A percentile compares a stretch with the other conserved stretches of the same genome.
Evolutionary conservation across 1,139 yeast genomes (phyloP).

Genomic region (Yamadazyma aaseri): DNA sequence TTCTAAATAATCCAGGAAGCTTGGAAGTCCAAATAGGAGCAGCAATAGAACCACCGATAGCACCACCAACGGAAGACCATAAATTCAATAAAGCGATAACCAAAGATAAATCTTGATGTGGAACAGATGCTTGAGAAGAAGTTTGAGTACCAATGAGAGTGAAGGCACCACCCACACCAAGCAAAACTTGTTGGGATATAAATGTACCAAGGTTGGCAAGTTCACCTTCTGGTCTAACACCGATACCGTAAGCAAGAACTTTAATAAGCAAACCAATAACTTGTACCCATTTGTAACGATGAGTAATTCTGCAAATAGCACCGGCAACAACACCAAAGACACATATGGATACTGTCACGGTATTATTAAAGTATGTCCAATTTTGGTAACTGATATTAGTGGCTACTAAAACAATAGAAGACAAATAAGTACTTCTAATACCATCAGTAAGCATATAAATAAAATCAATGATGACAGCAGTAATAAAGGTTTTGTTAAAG

Average conservation of each 20-base stretch:
- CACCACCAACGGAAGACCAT: conserved; percentile 45
- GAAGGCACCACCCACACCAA: conserved; percentile 32
- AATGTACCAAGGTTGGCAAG: conserved; percentile 20
- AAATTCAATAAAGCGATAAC: conserved; percentile 44
- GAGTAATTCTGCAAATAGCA: conserved; percentile 23
- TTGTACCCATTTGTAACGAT: conserved; percentile 30
- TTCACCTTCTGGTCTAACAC: conserved; percentile 17
- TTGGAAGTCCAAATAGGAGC: conserved; percentile 50
- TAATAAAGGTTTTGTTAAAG: conserved; percentile 29
- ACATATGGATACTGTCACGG: conserved; percentile 30
- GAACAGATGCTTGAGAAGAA: conserved; percentile 35
- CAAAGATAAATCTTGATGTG: conserved; percentile 47
- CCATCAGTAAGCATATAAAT: conserved; percentile 18
- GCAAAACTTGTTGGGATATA: conserved; percentile 21
- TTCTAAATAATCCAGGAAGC: conserved; percentile 28
- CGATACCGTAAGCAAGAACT: conserved; percentile 27
- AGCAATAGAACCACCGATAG: conserved; percentile 44
- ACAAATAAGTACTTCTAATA: conserved; percentile 15
- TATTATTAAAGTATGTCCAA: conserved; percentile 34
- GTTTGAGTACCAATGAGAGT: conserved; percentile 29
- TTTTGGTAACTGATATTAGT: conserved; percentile 23
- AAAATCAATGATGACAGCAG: conserved; percentile 19
- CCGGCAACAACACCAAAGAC: conserved; percentile 34
- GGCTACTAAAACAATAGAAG: conserved; percentile 19
- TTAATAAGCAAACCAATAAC: conserved; percentile 24